Percentiles rank a stretch among this genome's conserved stretches.
These are phyloP conservation scores for Rhododendron ovatum DNA, from an alignment of 148 eudicot species.

Conservation along the genomic window DNA sequence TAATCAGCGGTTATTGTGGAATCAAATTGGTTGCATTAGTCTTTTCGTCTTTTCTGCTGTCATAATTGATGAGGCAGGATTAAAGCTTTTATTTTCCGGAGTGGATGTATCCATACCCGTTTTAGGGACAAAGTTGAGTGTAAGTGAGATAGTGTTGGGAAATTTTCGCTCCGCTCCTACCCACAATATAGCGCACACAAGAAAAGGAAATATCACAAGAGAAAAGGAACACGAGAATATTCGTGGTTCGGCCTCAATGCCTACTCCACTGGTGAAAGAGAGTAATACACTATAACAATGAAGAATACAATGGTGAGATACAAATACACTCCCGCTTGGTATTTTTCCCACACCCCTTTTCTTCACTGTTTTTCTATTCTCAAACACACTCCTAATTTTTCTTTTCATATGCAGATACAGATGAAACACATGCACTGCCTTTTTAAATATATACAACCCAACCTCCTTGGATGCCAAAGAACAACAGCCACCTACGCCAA, in stretches of 20 bases:
- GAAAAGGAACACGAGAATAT: not conserved
- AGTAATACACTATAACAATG: not conserved
- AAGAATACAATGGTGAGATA: not conserved
- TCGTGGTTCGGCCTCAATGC: not conserved
- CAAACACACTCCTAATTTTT: too few relatives aligned
- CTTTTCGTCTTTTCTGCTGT: not conserved
- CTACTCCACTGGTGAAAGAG: not conserved
- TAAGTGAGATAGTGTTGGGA: not conserved
- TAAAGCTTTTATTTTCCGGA: not conserved
- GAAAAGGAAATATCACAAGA: not conserved
- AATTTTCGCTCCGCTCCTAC: too few relatives aligned
- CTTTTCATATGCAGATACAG: not conserved
- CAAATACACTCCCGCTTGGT: not conserved
- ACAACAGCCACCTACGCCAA: not conserved
- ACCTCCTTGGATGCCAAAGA: not conserved
- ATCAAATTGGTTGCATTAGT: not conserved
- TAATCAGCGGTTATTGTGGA: not conserved
- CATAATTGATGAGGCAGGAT: slow-evolving; percentile 2
- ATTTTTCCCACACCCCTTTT: not conserved
- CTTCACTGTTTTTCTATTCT: not conserved
- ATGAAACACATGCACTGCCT: not conserved
- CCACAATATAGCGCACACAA: too few relatives aligned
- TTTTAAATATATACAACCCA: not conserved
- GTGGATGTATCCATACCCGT: not conserved
- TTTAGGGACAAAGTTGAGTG: not conserved